Conservation (phyloP, 768 basidiomycete species). For the Cystoderma amianthinum region DNA sequence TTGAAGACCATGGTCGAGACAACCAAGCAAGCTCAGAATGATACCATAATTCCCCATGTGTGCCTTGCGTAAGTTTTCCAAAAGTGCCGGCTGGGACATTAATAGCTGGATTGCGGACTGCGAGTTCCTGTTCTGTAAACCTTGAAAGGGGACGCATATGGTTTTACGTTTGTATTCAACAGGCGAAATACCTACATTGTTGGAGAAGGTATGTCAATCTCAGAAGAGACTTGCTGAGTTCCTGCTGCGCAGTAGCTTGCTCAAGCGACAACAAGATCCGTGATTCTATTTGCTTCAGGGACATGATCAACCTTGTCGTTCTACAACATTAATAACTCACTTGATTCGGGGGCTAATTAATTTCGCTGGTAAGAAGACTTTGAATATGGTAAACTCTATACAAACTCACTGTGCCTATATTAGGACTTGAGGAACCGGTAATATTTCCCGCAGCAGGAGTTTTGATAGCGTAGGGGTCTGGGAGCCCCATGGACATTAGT, state of each 20-base stretch:
- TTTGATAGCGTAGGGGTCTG: constrained; percentile 70
- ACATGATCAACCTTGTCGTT: not conserved
- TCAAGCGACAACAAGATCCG: constrained; percentile 61
- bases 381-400: not conserved
- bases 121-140: constrained; percentile 55
- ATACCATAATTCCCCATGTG: constrained; percentile 90
- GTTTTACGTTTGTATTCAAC: not conserved
- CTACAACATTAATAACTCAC: constrained; percentile 7
- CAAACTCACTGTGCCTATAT: constrained; percentile 42
- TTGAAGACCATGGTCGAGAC: constrained; percentile 77
- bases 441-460: constrained; percentile 11
- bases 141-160: constrained; percentile 27
- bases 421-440: constrained; percentile 18
- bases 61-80: constrained; percentile 86
- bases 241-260: constrained; percentile 75
- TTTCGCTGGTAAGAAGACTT: too few relatives aligned
- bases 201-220: constrained; percentile 80
- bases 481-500: constrained; percentile 52
- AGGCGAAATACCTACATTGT: constrained; percentile 49
- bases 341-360: constrained; percentile 14
- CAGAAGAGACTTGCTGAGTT: constrained; percentile 66
- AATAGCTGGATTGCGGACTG: constrained; percentile 83
- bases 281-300: constrained; percentile 26
- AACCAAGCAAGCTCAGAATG: constrained; percentile 89
- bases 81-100: constrained; percentile 67